Percentiles rank a stretch among this genome's conserved stretches.
These are phyloP conservation scores for Flaveria sonorensis DNA, from an alignment of 129 eudicot genomes.

Conservation along the genomic window DNA sequence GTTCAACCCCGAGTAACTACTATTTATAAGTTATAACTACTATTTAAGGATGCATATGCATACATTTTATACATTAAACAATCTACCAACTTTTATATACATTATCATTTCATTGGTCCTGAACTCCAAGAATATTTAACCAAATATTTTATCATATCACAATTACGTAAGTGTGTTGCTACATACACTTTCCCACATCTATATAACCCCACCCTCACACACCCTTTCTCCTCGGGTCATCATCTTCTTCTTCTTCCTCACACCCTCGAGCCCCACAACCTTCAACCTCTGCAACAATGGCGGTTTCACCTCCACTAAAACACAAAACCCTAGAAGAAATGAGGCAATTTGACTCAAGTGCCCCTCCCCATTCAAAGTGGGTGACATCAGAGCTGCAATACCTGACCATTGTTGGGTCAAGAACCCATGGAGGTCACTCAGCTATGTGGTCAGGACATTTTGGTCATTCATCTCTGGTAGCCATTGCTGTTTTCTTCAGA, in stretches of 20 bases:
- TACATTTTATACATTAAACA: no score
- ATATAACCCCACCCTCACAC: conserved; percentile 27
- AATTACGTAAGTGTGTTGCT: conserved; percentile 10
- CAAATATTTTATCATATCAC: neutral
- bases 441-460: conserved; percentile 46
- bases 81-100: no score
- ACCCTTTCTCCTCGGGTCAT: conserved; percentile 29
- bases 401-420: conserved; percentile 54
- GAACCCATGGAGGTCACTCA: conserved; percentile 43
- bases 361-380: conserved; percentile 49
- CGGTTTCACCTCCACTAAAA: conserved; percentile 17
- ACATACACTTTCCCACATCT: neutral
- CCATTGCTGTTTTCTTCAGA: conserved; percentile 43
- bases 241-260: neutral
- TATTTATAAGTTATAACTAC: no score
- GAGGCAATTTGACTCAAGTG: conserved; percentile 45
- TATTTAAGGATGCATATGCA: no score
- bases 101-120: no score
- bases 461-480: conserved; percentile 42
- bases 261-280: conserved; percentile 5
- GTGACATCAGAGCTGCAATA: conserved; percentile 51
- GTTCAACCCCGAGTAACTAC: no score
- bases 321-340: neutral
- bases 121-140: no score
- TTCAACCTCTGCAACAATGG: conserved; percentile 33